Conservation (phyloP, 1,284 basidiomycete species). For the Marasmius tenuissimus region DNA sequence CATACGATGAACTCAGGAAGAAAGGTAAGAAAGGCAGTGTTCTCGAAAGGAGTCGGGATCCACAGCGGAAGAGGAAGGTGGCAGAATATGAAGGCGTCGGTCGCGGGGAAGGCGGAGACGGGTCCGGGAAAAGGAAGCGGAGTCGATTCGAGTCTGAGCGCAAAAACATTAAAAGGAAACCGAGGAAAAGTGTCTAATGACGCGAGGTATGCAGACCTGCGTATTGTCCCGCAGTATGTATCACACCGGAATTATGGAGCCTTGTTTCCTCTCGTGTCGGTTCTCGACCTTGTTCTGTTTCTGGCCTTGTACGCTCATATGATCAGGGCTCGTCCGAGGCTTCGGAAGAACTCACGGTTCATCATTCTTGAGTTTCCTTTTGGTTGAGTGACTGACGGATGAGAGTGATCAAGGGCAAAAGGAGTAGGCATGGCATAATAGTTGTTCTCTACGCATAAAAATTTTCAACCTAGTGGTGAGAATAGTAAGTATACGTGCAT, state of each 20-base stretch:
- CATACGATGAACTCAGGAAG: slow-evolving; percentile 74
- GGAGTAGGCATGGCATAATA: no score
- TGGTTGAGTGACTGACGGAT: not conserved
- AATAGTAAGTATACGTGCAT: not conserved
- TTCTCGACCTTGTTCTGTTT: not conserved
- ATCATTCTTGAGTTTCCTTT: not conserved
- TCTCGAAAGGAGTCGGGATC: slow-evolving; percentile 49
- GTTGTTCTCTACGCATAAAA: no score
- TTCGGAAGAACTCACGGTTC: no score
- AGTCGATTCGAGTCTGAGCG: slow-evolving; percentile 78
- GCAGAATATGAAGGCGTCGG: slow-evolving; percentile 42
- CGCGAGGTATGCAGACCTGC: not conserved
- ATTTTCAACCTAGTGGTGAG: not conserved
- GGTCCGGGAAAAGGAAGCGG: slow-evolving; percentile 54
- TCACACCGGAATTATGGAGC: not conserved
- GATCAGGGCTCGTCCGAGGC: no score
- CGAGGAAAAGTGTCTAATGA: slow-evolving; percentile 13
- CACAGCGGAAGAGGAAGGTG: slow-evolving; percentile 33
- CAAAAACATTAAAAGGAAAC: slow-evolving; percentile 48
- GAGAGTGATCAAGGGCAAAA: not conserved
- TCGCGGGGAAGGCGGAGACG: slow-evolving; percentile 30
- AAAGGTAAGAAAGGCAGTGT: slow-evolving; percentile 66
- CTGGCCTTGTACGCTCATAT: not conserved
- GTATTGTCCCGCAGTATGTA: no score
- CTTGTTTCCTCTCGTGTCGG: not conserved